phyloP scores from a whole-genome alignment of 148 eudicot species.

The Oxyria digyna region DNA sequence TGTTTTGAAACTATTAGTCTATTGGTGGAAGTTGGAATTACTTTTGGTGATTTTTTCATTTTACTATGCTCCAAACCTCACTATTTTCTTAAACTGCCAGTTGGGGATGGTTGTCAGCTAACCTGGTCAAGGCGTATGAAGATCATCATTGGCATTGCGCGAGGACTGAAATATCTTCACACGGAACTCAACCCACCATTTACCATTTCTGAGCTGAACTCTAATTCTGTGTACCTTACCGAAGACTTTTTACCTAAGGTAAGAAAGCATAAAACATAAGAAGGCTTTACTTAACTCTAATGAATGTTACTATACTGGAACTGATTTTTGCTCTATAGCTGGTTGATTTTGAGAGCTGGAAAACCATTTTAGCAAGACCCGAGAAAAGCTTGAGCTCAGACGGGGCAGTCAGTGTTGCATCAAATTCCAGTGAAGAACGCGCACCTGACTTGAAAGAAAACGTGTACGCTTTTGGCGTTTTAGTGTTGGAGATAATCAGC shows the following conservation, averaged over 20 bases:
- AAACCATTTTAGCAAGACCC: constrained; percentile 65
- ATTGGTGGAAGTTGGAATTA: too few relatives aligned
- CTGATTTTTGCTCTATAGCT: constrained; percentile 31
- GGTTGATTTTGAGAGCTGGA: constrained; percentile 99
- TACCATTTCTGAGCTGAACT: constrained; percentile 69
- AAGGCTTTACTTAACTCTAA: background rate
- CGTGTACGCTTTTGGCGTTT: constrained; percentile 63
- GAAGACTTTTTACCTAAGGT: constrained; percentile 99
- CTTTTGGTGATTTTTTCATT: too few relatives aligned
- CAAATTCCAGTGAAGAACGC: constrained; percentile 54
- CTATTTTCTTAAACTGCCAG: constrained; percentile 20
- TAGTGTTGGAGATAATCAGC: constrained; percentile 74
- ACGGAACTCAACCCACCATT: constrained; percentile 85
- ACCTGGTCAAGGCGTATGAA: constrained; percentile 96
- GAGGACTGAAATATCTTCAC: constrained; percentile 79
- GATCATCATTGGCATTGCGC: constrained; percentile 71
- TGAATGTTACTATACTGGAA: background rate
- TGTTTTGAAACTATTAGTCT: too few relatives aligned
- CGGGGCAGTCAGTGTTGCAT: constrained; percentile 54
- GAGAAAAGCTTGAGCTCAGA: constrained; percentile 64
- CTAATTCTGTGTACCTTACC: constrained; percentile 87
- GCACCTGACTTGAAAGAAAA: constrained; percentile 63
- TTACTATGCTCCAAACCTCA: background rate
- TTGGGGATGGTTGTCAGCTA: constrained; percentile 87
- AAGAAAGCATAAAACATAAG: background rate